Conservation (phyloP, 2,329 filamentous ascomycete genomes). For the Alternaria gansuensis region DNA sequence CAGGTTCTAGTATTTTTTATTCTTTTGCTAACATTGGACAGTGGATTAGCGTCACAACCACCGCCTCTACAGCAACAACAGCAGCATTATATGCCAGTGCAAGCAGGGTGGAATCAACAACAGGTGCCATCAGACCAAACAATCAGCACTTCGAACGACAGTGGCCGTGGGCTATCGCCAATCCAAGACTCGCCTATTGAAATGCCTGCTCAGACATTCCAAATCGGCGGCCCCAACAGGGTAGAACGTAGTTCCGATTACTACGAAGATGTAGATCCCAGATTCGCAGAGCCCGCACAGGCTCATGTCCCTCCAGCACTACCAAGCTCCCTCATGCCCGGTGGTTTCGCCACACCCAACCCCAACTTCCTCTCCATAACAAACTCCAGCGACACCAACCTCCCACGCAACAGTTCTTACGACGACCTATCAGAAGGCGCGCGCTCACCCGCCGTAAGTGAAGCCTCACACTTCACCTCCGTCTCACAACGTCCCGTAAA, state of each 20-base stretch:
- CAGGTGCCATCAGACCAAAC: conserved; percentile 40
- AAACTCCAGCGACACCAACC: conserved; percentile 45
- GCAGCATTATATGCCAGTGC: conserved; percentile 58
- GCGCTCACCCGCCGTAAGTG: conserved; percentile 76
- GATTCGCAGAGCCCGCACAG: conserved; percentile 69
- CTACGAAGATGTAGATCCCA: conserved; percentile 93
- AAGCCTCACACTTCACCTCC: conserved; percentile 86
- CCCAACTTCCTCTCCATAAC: conserved; percentile 37
- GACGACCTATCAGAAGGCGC: conserved; percentile 71
- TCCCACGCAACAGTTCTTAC: conserved; percentile 60
- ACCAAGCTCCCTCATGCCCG: conserved; percentile 48
- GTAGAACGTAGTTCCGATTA: conserved; percentile 64
- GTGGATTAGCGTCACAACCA: conserved; percentile 20
- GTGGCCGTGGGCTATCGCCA: conserved; percentile 51
- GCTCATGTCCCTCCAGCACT: conserved; percentile 39
- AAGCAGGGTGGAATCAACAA: conserved; percentile 55
- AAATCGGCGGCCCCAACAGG: conserved; percentile 29
- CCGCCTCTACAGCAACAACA: conserved; percentile 36
- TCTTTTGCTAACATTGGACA: conserved; percentile 26
- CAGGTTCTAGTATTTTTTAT: background rate
- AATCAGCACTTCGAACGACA: conserved; percentile 35
- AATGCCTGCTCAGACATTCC: conserved; percentile 44
- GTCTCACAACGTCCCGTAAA: conserved; percentile 89
- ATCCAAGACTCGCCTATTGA: conserved; percentile 53
- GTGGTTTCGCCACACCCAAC: conserved; percentile 46